Conservation (phyloP, 176 grass and related monocot genomes). For the Oryza punctata region DNA sequence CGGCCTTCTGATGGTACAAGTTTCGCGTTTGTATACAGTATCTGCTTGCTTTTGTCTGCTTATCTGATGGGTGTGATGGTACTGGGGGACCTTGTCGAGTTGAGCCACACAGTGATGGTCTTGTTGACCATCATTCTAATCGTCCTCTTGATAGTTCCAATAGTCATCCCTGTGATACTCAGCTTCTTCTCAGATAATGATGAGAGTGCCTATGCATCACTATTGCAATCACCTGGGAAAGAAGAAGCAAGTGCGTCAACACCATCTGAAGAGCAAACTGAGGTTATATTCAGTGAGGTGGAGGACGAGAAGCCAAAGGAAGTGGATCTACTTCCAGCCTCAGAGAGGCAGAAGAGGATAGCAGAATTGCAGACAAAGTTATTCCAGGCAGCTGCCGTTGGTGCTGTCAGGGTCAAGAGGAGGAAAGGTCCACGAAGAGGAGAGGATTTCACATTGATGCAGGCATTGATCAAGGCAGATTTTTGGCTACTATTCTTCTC, state of each 20-base stretch:
- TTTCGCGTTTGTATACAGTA: conserved; percentile 77
- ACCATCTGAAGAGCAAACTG: conserved; percentile 43
- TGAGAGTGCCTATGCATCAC: conserved; percentile 38
- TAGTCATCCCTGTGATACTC: conserved; percentile 74
- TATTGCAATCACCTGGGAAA: conserved; percentile 53
- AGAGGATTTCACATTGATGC: conserved; percentile 88
- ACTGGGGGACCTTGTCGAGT: conserved; percentile 71
- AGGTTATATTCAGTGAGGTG: conserved; percentile 88
- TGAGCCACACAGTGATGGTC: conserved; percentile 46
- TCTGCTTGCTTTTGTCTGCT: conserved; percentile 77
- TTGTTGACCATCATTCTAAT: conserved; percentile 65
- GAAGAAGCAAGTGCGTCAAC: conserved; percentile 51
- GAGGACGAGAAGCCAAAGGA: conserved; percentile 88
- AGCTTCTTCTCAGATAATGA: conserved; percentile 51
- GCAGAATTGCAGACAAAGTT: conserved; percentile 70
- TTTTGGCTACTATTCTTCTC: conserved; percentile 93
- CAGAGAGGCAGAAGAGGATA: conserved; percentile 86
- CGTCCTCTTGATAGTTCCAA: conserved; percentile 56
- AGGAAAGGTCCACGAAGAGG: conserved; percentile 70
- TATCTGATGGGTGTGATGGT: conserved; percentile 91
- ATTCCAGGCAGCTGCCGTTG: conserved; percentile 80
- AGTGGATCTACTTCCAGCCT: conserved; percentile 81
- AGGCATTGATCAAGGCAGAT: conserved; percentile 88
- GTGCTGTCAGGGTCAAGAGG: conserved; percentile 80
- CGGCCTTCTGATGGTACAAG: conserved; percentile 69